Evolutionary conservation across 23 red algal species (phyloP).

Genomic region (Gracilaria vermiculophylla): DNA sequence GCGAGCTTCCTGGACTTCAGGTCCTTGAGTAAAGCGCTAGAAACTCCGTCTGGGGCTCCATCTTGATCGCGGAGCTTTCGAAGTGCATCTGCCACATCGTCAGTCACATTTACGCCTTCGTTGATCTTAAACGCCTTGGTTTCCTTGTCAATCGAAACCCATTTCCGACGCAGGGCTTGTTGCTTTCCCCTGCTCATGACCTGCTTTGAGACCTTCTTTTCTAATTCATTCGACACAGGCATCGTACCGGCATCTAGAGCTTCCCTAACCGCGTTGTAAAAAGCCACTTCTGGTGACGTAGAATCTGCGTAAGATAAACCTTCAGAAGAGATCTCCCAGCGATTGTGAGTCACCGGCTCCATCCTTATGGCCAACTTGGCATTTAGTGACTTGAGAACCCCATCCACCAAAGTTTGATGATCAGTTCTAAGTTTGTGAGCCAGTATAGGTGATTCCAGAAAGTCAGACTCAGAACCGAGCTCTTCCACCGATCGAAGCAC

Average conservation of each 20-base stretch:
- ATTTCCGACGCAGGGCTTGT: slow-evolving; percentile 78
- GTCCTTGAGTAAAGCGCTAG: slow-evolving; percentile 49
- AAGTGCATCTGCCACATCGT: slow-evolving; percentile 68
- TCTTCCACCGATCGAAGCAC: slow-evolving; percentile 52
- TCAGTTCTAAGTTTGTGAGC: slow-evolving; percentile 24
- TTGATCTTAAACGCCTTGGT: slow-evolving; percentile 50
- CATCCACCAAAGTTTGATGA: slow-evolving; percentile 80
- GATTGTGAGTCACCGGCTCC: slow-evolving; percentile 72
- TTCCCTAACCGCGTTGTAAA: slow-evolving; percentile 22
- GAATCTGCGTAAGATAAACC: slow-evolving; percentile 76
- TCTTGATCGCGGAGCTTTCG: slow-evolving; percentile 52
- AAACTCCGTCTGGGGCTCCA: background rate
- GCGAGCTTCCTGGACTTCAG: slow-evolving; percentile 77
- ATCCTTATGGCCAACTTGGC: slow-evolving; percentile 57
- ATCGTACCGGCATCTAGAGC: background rate
- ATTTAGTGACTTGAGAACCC: slow-evolving; percentile 74
- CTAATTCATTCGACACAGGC: slow-evolving; percentile 3
- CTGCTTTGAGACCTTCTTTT: slow-evolving; percentile 21
- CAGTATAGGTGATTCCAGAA: slow-evolving; percentile 26
- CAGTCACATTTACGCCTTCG: slow-evolving; percentile 40
- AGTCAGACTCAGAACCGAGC: slow-evolving; percentile 2
- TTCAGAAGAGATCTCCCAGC: slow-evolving; percentile 73
- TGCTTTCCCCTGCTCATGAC: slow-evolving; percentile 79
- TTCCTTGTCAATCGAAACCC: slow-evolving; percentile 76
- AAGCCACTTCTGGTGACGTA: slow-evolving; percentile 73